Evolutionary conservation across 306 rosid species (phyloP).

Genomic region (Cicer judaicum): DNA sequence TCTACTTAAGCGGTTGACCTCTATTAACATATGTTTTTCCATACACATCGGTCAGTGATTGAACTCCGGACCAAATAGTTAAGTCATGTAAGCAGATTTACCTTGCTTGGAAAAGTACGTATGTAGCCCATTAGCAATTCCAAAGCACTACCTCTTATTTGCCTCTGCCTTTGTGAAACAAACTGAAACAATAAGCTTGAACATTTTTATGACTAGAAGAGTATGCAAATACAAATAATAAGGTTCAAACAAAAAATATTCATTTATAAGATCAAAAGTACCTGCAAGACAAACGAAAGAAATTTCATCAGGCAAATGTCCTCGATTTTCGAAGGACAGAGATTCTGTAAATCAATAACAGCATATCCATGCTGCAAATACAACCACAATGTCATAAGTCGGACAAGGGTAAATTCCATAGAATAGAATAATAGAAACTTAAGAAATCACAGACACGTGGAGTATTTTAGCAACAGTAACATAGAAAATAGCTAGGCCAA

Average conservation of each 20-base stretch:
- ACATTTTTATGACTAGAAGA: conserved; percentile 31
- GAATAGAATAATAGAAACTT: conserved; percentile 16
- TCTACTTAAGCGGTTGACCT: no score
- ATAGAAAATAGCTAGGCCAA: conserved; percentile 4
- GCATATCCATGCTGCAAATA: conserved; percentile 86
- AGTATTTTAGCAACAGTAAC: conserved; percentile 27
- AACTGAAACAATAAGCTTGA: conserved; percentile 60
- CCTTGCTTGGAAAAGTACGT: conserved; percentile 80
- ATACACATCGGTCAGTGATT: no score
- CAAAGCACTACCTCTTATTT: conserved; percentile 77
- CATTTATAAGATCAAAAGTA: conserved; percentile 45
- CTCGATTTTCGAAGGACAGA: conserved; percentile 58
- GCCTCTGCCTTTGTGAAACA: conserved; percentile 86
- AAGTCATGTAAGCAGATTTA: conserved; percentile 38
- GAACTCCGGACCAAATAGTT: no score
- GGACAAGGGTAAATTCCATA: conserved; percentile 12
- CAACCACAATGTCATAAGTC: conserved; percentile 29
- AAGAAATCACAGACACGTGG: not conserved
- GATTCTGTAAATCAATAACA: conserved; percentile 70
- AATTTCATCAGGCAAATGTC: conserved; percentile 73
- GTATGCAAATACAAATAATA: conserved; percentile 24
- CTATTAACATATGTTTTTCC: no score
- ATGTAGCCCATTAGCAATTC: conserved; percentile 72
- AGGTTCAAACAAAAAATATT: conserved; percentile 15
- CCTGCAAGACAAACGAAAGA: conserved; percentile 74